Evolutionary conservation across 164 flowering plant genomes (phyloP).

Genomic region (Berberis thunbergii): DNA sequence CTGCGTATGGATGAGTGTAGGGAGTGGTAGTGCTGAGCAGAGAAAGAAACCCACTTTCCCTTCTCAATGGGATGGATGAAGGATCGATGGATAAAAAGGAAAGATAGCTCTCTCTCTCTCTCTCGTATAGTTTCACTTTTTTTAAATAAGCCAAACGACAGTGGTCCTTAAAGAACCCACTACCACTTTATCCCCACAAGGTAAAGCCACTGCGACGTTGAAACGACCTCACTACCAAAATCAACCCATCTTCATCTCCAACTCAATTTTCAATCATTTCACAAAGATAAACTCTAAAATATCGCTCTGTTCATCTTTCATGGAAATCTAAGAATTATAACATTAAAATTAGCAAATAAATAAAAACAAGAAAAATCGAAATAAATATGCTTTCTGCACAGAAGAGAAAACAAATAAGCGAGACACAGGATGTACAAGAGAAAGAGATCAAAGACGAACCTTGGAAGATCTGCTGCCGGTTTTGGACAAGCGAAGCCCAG

Average conservation of each 20-base stretch:
- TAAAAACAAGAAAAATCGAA: too few relatives aligned
- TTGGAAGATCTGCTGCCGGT: conserved; percentile 41
- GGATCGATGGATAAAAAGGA: conserved; percentile 21
- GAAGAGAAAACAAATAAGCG: not conserved
- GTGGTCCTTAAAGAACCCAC: conserved; percentile 36
- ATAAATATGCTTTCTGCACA: too few relatives aligned
- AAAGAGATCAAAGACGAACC: conserved; percentile 21
- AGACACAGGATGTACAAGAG: not conserved
- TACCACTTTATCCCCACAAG: conserved; percentile 34
- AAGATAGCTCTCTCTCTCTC: conserved; percentile 10
- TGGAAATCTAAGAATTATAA: too few relatives aligned
- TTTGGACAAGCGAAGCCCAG: conserved; percentile 43
- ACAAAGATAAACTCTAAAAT: not conserved
- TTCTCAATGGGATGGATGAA: conserved; percentile 1
- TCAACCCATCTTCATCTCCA: not conserved
- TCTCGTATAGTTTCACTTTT: conserved; percentile 28
- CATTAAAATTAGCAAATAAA: too few relatives aligned
- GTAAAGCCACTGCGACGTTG: conserved; percentile 1
- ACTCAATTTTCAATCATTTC: not conserved
- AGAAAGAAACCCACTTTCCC: conserved; percentile 47
- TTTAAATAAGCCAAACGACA: conserved; percentile 39
- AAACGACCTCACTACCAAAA: conserved; percentile 6
- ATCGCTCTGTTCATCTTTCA: too few relatives aligned
- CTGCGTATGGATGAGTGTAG: conserved; percentile 20
- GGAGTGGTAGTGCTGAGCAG: conserved; percentile 39